Evolutionary conservation across 225 moss, liverwort and hornwort genomes (phyloP).

Genomic region (Marchantia polymorpha): DNA sequence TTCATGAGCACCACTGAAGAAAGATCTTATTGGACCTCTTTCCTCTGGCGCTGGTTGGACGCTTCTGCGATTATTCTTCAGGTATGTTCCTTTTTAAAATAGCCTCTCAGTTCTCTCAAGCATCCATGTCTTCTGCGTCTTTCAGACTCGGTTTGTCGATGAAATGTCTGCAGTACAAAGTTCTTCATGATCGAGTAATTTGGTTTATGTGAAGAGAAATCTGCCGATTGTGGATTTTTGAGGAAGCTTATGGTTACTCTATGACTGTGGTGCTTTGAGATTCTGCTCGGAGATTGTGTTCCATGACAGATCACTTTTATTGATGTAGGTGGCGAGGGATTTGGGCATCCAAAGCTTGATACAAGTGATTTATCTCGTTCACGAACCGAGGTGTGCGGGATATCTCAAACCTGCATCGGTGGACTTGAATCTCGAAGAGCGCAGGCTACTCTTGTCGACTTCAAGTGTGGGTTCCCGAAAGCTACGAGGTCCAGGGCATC

Average conservation of each 20-base stretch:
- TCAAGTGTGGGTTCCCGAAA: not conserved
- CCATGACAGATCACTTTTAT: not conserved
- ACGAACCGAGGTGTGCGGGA: not conserved
- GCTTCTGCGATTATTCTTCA: slow-evolving; percentile 11
- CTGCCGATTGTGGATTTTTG: too few relatives aligned
- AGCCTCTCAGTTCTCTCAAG: not conserved
- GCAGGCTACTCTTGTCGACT: not conserved
- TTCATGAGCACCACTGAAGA: slow-evolving; percentile 17
- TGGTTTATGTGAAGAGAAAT: too few relatives aligned
- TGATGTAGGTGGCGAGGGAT: slow-evolving; percentile 8
- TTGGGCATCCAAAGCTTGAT: slow-evolving; percentile 1
- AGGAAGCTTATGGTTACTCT: too few relatives aligned
- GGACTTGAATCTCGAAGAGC: not conserved
- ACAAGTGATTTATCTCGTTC: slow-evolving; percentile 9
- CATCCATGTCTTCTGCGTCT: too few relatives aligned
- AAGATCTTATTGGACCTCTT: slow-evolving; percentile 11
- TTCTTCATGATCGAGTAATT: too few relatives aligned
- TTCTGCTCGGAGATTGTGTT: too few relatives aligned
- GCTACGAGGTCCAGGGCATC: not conserved
- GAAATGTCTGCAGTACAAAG: too few relatives aligned
- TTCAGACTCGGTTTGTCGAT: too few relatives aligned
- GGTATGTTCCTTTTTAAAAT: not conserved
- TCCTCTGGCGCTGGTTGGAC: not conserved
- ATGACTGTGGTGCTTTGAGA: too few relatives aligned
- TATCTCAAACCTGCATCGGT: not conserved